Evolutionary conservation across 805 yeast species (phyloP).

Genomic region (Yarrowia sp.): DNA sequence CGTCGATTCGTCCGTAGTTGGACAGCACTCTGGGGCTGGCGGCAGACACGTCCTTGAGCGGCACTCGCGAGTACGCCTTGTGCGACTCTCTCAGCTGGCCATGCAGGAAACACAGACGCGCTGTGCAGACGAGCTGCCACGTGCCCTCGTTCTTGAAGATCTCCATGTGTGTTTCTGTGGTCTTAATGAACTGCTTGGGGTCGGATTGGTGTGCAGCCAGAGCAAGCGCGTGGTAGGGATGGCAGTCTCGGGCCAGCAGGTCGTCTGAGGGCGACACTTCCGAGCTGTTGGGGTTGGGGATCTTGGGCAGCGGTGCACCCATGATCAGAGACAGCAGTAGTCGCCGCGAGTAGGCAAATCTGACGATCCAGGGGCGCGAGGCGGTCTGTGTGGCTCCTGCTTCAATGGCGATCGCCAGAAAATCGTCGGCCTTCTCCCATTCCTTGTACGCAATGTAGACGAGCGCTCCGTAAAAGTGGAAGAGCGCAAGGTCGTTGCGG

Average conservation of each 20-base stretch:
- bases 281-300: neutral
- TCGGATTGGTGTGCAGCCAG: neutral
- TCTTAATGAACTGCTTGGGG: neutral
- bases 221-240: constrained; percentile 12
- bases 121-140: neutral
- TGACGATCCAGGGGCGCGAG: neutral
- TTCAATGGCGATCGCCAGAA: constrained; percentile 26
- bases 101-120: constrained; percentile 8
- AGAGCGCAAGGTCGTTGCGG: constrained; percentile 7
- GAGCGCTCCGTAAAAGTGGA: constrained; percentile 31
- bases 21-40: neutral
- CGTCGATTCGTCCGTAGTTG: constrained; percentile 12
- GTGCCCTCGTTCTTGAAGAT: neutral
- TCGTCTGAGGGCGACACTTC: constrained; percentile 10
- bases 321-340: constrained; percentile 4
- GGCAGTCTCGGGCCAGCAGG: constrained; percentile 6
- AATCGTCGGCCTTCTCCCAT: constrained; percentile 29
- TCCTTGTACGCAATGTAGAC: constrained; percentile 26
- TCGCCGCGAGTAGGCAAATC: neutral
- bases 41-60: constrained; percentile 20
- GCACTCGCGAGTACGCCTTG: constrained; percentile 13
- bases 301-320: neutral
- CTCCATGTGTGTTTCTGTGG: constrained; percentile 1
- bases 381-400: neutral
- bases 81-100: constrained; percentile 15